A percentile compares a stretch with the other conserved stretches of the same genome.
phyloP scores from a whole-genome alignment of 352 stramenopile species.

The Elongisporangium undulatum region DNA sequence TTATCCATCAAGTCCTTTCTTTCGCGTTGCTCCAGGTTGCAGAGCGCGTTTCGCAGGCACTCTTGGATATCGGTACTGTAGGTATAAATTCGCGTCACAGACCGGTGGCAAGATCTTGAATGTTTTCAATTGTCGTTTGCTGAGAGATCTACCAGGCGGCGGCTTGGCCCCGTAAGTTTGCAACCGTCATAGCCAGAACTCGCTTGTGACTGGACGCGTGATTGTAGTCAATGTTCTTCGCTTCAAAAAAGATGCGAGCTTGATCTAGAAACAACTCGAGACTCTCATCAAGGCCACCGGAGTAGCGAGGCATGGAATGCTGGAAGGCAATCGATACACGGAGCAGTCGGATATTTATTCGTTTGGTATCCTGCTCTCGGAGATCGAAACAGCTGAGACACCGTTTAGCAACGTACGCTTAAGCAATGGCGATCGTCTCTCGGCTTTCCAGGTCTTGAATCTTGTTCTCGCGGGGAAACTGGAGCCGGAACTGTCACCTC shows the following conservation, averaged over 20 bases:
- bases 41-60: too few relatives aligned
- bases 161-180: constrained; percentile 4
- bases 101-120: too few relatives aligned
- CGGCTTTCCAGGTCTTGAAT: constrained; percentile 28
- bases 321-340: constrained; percentile 34
- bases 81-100: too few relatives aligned
- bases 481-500: too few relatives aligned
- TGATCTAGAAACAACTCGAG: constrained; percentile 8
- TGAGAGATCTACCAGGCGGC: constrained; percentile 10
- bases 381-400: constrained; percentile 37
- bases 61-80: too few relatives aligned
- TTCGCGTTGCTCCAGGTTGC: too few relatives aligned
- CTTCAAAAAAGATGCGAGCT: constrained; percentile 4
- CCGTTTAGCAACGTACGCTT: constrained; percentile 19
- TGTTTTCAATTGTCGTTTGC: too few relatives aligned
- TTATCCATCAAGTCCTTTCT: too few relatives aligned
- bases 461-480: constrained; percentile 19
- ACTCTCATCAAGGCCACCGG: constrained; percentile 8
- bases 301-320: too few relatives aligned
- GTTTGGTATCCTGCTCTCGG: constrained; percentile 54
- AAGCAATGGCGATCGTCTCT: too few relatives aligned
- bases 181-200: constrained; percentile 6
- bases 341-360: constrained; percentile 69
- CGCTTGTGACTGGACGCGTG: neutral
- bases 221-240: constrained; percentile 10